Conservation (phyloP, 2,329 filamentous ascomycete genomes). For the Lasiodiplodia sp. region DNA sequence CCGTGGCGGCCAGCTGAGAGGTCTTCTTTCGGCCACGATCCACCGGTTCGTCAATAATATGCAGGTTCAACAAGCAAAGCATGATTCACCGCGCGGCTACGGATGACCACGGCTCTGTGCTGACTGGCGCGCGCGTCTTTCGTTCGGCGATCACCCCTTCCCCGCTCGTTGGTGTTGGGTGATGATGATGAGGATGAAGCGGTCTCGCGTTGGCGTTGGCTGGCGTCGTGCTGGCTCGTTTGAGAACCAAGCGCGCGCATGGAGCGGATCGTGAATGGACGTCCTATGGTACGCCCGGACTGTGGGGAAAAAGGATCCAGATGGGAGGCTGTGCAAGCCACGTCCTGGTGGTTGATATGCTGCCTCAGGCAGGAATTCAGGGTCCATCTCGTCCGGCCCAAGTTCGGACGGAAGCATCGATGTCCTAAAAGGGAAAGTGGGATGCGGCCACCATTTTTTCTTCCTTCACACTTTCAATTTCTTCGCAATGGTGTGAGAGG, state of each 20-base stretch:
- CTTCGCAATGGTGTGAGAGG: neutral
- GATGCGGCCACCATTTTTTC: neutral
- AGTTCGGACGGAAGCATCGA: neutral
- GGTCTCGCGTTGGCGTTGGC: slow-evolving; percentile 10
- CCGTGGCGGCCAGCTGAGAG: slow-evolving; percentile 1
- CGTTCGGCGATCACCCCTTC: neutral
- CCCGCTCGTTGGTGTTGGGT: slow-evolving; percentile 1
- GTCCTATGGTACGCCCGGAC: neutral
- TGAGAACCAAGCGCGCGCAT: slow-evolving; percentile 1
- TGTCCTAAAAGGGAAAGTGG: neutral
- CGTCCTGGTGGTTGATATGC: neutral
- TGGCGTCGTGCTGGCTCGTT: slow-evolving; percentile 3
- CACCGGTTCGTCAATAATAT: neutral
- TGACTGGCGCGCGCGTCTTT: neutral
- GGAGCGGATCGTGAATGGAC: neutral
- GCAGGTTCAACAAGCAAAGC: neutral
- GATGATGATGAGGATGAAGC: neutral
- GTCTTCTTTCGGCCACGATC: neutral
- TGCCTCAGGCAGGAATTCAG: neutral
- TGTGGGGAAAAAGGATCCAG: slow-evolving; percentile 7
- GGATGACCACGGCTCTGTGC: neutral
- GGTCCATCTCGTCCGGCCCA: neutral
- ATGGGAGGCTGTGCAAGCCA: slow-evolving; percentile 17
- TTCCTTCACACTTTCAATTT: neutral
- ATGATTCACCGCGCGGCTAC: neutral